These are phyloP conservation scores for Luvunga scandens DNA, from an alignment of 345 rosid species.

Conservation along the genomic window DNA sequence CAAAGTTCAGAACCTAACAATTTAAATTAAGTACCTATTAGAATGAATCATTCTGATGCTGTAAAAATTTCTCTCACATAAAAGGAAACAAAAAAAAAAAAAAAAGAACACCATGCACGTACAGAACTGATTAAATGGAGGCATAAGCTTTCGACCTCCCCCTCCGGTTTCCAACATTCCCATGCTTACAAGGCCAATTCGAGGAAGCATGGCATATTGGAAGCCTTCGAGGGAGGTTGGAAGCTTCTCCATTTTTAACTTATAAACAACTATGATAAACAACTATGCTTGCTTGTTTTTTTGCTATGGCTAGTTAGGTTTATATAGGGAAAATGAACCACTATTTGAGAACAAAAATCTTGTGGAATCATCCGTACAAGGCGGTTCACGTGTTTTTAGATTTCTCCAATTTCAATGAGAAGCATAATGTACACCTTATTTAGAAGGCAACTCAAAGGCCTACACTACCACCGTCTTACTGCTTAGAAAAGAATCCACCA, in stretches of 20 bases:
- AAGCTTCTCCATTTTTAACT: slow-evolving; percentile 12
- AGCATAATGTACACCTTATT: neutral
- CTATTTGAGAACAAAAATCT: neutral
- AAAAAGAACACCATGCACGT: neutral
- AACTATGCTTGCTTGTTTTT: neutral
- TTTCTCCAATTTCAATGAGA: neutral
- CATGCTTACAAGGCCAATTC: neutral
- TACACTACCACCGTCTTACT: neutral
- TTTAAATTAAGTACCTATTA: neutral
- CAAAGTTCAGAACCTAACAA: neutral
- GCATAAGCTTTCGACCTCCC: slow-evolving; percentile 5
- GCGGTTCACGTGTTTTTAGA: neutral
- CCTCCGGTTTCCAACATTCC: slow-evolving; percentile 9
- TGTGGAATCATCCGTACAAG: neutral
- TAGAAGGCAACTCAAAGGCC: neutral
- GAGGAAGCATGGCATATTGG: slow-evolving; percentile 12
- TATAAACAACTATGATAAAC: no score
- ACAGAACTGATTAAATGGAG: neutral
- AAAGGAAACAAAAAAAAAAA: no score
- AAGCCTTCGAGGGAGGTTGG: slow-evolving; percentile 36
- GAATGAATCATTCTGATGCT: neutral
- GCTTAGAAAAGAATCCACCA: neutral
- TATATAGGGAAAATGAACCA: slow-evolving; percentile 7
- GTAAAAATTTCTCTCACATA: neutral
- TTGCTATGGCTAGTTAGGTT: neutral